Base-by-base conservation (phyloP, 495 filamentous ascomycete genomes). In the Daldinia loculata region DNA sequence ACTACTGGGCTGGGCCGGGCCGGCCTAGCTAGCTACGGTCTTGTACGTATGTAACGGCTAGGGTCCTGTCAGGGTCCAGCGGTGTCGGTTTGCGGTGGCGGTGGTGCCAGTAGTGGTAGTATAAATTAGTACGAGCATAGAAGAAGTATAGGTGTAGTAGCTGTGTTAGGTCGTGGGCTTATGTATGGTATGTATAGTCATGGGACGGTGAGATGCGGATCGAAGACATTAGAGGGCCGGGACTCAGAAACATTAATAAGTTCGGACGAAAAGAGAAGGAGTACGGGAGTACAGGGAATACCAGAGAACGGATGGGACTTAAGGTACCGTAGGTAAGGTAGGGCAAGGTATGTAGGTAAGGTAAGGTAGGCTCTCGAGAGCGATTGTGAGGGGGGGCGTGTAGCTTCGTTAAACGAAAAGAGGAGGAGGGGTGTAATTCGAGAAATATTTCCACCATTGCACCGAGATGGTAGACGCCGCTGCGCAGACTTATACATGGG, bases 211-310 rank as follows among this genome's bases (percentile, higher is more conserved):
- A 68, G 58, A 56, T 72, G 64, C 52, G 57, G 62, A 62, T 68
- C 61, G 53, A 65, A 67, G 60, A 68, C 61, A 60, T 22, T 60
- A 68, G 56, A 39, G 39, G 17, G 63, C 48, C 56, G 43, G 50
- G 56, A 48, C 56, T 58, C 30, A 70, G 38, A 57, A 26, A 41
- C 36, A 52, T 61, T 45, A 66, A 61, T 41, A 67, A 59, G 69
- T 72, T 72, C 69, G 64, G 69, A 72, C 69, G 69, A 72, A 72
- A 72, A 67, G 64, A 68, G 69, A 72, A 56, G 48, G 52, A 61
- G 64, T 67, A 60, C 58, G 29, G 9, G 24, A 19, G 69, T 72
- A 72, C 11, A 22, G 29, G 39, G 39, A 59, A 41, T 69, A 63
- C 41, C 55, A 50, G 26, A 53, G 29, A 32, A 56, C 14, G 45